phyloP scores from a whole-genome alignment of 2,329 filamentous ascomycete genomes.

The Paecilomyces dactylethromorphus region DNA sequence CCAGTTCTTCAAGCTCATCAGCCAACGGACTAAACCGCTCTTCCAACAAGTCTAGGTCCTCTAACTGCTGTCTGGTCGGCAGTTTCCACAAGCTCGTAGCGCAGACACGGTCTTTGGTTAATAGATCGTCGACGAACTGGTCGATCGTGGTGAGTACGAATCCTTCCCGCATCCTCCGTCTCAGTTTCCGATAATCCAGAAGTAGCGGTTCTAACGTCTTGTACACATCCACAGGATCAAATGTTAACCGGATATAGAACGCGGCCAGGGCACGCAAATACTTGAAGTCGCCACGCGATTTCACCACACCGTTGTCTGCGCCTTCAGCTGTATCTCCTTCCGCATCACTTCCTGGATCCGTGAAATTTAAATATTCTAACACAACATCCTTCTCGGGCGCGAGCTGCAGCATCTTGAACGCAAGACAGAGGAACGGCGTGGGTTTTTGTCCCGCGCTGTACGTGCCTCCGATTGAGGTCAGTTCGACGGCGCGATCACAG shows the following conservation, averaged over 20 bases:
- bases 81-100: slow-evolving; percentile 90
- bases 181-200: slow-evolving; percentile 75
- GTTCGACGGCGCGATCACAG: slow-evolving; percentile 80
- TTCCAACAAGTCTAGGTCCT: slow-evolving; percentile 84
- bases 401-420: slow-evolving; percentile 89
- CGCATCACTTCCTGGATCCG: slow-evolving; percentile 59
- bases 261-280: slow-evolving; percentile 84
- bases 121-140: slow-evolving; percentile 85
- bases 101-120: slow-evolving; percentile 84
- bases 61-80: slow-evolving; percentile 70
- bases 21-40: slow-evolving; percentile 77
- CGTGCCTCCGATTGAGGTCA: slow-evolving; percentile 80
- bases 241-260: slow-evolving; percentile 89
- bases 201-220: slow-evolving; percentile 73
- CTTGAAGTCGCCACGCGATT: slow-evolving; percentile 47
- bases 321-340: slow-evolving; percentile 17
- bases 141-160: slow-evolving; percentile 77
- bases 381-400: slow-evolving; percentile 73
- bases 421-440: slow-evolving; percentile 83
- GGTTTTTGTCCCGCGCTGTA: slow-evolving; percentile 79
- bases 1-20: slow-evolving; percentile 46
- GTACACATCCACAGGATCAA: slow-evolving; percentile 76
- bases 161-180: slow-evolving; percentile 65
- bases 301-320: slow-evolving; percentile 21
- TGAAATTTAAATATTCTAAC: slow-evolving; percentile 69